Evolutionary conservation across 2,329 filamentous ascomycete species (phyloP), one percentile per base, ranked within the genome.

Genomic region (Calonectria hawksworthii): DNA sequence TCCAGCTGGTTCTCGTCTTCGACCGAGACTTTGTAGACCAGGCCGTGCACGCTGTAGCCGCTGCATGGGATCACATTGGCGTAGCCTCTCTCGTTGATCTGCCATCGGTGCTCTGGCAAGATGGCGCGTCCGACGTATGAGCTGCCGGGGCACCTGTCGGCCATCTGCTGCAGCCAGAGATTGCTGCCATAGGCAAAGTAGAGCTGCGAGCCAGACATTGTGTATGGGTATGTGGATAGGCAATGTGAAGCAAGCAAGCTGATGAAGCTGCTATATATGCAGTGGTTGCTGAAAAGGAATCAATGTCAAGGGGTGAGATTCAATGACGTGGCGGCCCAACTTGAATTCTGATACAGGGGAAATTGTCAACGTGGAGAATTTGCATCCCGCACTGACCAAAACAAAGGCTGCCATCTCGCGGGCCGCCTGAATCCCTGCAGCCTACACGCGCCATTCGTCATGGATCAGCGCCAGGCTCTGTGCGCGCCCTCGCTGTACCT

Each of bases 181-280:
- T 73, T 73, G 68, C 71, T 73, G 5, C 71, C 71, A 21, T 73
- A 73, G 36, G 71, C 52, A 28, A 73, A 73, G 56, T 73, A 73
- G 13, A 73, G 71, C 8, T 63, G n/a, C 26, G 56, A 38, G 26
- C 56, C 34, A 23, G 56, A 26, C 56, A 63, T 63, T 28, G 34
- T 38, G 56, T 38, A 28, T 63, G 11, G 7, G 26, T 28, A 11
- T 14, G 8, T 23, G 11, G 32, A 38, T 16, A 21, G 54, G 32
- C 3, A 10, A 36, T 36, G 4, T 10, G n/a, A 26, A 11, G 21
- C 13, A 10, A n/a, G n/a, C n/a, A n/a, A n/a, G 9, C 21, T 11
- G n/a, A 10, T 7, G 9, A 47, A 47, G 44, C 44, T n/a, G 44
- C 23, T 47, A 13, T 47, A 47, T 13, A 47, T 3, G 21, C 9